phyloP scores from a whole-genome alignment of 805 yeast genomes.

The Saturnispora halmiae region DNA sequence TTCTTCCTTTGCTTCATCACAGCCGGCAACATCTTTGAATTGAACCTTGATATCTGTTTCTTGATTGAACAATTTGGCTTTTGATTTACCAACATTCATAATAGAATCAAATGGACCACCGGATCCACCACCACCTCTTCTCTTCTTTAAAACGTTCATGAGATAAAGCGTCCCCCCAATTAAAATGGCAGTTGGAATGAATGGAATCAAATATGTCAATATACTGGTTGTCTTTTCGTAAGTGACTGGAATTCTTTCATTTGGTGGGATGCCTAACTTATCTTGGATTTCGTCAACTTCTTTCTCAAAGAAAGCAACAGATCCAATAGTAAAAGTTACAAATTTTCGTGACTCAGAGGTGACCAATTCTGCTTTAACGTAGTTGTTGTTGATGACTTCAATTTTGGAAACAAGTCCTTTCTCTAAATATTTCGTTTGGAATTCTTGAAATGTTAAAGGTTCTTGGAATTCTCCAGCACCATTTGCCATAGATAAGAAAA shows the following conservation, averaged over 20 bases:
- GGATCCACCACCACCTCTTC: constrained; percentile 39
- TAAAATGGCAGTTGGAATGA: constrained; percentile 81
- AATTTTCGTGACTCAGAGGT: constrained; percentile 22
- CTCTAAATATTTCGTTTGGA: constrained; percentile 62
- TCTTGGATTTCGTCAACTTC: constrained; percentile 69
- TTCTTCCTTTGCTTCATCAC: constrained; percentile 93
- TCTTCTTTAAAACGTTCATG: constrained; percentile 22
- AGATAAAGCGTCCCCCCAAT: constrained; percentile 85
- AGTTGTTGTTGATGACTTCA: constrained; percentile 65
- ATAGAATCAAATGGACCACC: constrained; percentile 72
- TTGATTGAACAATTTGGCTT: constrained; percentile 84
- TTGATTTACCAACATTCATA: constrained; percentile 78
- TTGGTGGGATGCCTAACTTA: constrained; percentile 50
- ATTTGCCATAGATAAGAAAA: constrained; percentile 15
- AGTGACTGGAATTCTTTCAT: constrained; percentile 69
- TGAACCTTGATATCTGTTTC: constrained; percentile 84
- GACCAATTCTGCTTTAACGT: constrained; percentile 55
- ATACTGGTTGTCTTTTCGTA: constrained; percentile 67
- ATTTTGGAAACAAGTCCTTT: constrained; percentile 69
- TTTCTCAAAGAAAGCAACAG: constrained; percentile 80
- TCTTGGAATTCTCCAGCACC: constrained; percentile 15
- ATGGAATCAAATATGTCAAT: constrained; percentile 54
- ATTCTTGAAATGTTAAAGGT: constrained; percentile 85
- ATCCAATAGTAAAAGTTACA: constrained; percentile 71
- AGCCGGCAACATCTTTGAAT: constrained; percentile 95